Conservation (phyloP, 371 early-diverging fungal genomes). For the Mortierella sp. region DNA sequence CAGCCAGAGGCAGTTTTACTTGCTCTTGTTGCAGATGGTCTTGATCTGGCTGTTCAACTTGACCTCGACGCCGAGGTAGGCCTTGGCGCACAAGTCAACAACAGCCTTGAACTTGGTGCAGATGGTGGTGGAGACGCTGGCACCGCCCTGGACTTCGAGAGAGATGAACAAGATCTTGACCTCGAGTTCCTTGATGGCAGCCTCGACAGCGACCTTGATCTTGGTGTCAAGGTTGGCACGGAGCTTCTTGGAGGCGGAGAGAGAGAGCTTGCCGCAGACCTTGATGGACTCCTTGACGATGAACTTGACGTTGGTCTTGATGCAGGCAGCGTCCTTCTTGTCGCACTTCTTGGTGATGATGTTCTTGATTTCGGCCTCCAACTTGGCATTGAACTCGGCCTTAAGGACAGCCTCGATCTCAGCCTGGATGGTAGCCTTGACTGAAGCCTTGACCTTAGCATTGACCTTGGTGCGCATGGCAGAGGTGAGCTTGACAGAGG, state of each 20-base stretch:
- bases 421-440: slow-evolving; percentile 49
- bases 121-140: slow-evolving; percentile 26
- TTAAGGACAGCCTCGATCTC: slow-evolving; percentile 31
- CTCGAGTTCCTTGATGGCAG: slow-evolving; percentile 48
- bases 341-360: slow-evolving; percentile 31
- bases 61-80: slow-evolving; percentile 30
- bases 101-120: slow-evolving; percentile 42
- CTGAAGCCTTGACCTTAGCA: slow-evolving; percentile 45
- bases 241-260: slow-evolving; percentile 47
- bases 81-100: slow-evolving; percentile 28
- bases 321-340: slow-evolving; percentile 45
- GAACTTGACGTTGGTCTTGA: slow-evolving; percentile 35
- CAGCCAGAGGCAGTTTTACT: not conserved
- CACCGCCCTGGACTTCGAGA: slow-evolving; percentile 2
- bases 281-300: slow-evolving; percentile 42
- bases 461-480: slow-evolving; percentile 29
- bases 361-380: slow-evolving; percentile 34
- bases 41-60: slow-evolving; percentile 40
- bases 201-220: slow-evolving; percentile 41
- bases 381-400: slow-evolving; percentile 23
- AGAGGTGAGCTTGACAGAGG: slow-evolving; percentile 40
- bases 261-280: slow-evolving; percentile 48
- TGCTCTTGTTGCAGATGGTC: slow-evolving; percentile 25
- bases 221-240: slow-evolving; percentile 31
- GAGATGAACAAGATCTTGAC: slow-evolving; percentile 32